Conservation (phyloP, 805 yeast species). For the Starmerella sirachaensis region DNA sequence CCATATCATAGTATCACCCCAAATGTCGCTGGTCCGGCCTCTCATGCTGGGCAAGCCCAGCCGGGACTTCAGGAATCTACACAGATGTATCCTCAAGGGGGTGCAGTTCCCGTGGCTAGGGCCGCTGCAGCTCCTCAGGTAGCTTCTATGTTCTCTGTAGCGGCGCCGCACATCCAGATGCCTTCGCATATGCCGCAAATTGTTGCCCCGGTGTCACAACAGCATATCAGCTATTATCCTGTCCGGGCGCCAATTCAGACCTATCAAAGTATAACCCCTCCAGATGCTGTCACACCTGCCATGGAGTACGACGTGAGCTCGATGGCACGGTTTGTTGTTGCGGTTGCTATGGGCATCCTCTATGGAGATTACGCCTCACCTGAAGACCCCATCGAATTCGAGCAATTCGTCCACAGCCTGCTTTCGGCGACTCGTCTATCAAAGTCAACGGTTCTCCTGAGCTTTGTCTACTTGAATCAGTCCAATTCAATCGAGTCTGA, state of each 20-base stretch:
- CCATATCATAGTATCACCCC: too few species aligned
- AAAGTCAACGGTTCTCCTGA: slow-evolving; percentile 62
- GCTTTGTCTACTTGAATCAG: slow-evolving; percentile 67
- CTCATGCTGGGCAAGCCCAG: background rate
- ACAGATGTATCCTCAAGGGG: background rate
- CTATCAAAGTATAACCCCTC: slow-evolving; percentile 13
- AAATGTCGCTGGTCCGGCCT: background rate
- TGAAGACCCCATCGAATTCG: slow-evolving; percentile 6
- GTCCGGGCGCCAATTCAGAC: slow-evolving; percentile 9
- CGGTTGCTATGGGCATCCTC: slow-evolving; percentile 27
- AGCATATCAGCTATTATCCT: slow-evolving; percentile 12
- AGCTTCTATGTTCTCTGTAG: background rate
- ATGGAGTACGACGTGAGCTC: slow-evolving; percentile 62
- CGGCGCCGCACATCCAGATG: background rate
- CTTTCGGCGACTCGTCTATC: slow-evolving; percentile 82
- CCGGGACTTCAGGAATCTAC: background rate
- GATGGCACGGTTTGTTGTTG: slow-evolving; percentile 71
- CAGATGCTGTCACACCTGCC: slow-evolving; percentile 10
- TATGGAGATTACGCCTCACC: slow-evolving; percentile 1
- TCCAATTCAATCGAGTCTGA: too few species aligned
- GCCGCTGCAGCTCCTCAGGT: slow-evolving; percentile 1
- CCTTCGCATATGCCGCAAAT: slow-evolving; percentile 2
- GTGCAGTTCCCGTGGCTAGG: too few species aligned
- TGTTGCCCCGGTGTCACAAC: slow-evolving; percentile 11
- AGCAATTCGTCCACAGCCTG: slow-evolving; percentile 47